Evolutionary conservation across 1,139 yeast species (phyloP), one percentile per base, ranked within the genome.

Genomic region (Sugiyamaella castrensis): DNA sequence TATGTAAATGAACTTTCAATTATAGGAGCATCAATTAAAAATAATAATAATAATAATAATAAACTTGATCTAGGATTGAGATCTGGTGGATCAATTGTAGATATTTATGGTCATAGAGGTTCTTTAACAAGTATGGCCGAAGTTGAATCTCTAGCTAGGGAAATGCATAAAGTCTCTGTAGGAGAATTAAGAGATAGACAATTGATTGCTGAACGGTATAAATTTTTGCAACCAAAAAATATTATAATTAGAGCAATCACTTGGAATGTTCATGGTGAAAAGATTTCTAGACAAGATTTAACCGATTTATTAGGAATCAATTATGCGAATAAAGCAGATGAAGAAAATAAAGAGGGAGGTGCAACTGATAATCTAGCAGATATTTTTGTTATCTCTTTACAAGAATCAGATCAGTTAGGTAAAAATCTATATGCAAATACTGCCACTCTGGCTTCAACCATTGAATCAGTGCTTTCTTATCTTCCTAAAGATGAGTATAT

Each of bases 371-470:
- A 15, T 5, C 32, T 26, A 2, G 40, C 40, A n/a, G 44, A 39
- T 40, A 50, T 79, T 0, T 72, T 73, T 50, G 68, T 75, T 4
- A 54, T 78, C 6, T 73, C 73, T 8, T 66, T 79, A 48, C 84
- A 79, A 55, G 84, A 79, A 54, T 71, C 80, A 0, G 74, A 79
- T n/a, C 74, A 79, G 2, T 62, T 79, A 37, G 71, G 80, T 2
- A 67, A 68, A 49, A 72, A 71, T 46, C 62, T 78, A 38, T 69
- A 73, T 31, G 71, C 79, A 4, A 74, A 77, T 10, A 67, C 66
- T 9, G 59, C 61, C 3, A 70, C 77, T 0, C 66, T 77, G 29
- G 67, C 66, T 4, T 60, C 65, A 12, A 74, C 79, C 69, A 60
- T 65, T 8, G 33, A 43, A 12, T 59, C 60, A 6, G 57, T 59